Conservation (phyloP, 1,284 basidiomycete genomes). For the Fomes fomentarius region DNA sequence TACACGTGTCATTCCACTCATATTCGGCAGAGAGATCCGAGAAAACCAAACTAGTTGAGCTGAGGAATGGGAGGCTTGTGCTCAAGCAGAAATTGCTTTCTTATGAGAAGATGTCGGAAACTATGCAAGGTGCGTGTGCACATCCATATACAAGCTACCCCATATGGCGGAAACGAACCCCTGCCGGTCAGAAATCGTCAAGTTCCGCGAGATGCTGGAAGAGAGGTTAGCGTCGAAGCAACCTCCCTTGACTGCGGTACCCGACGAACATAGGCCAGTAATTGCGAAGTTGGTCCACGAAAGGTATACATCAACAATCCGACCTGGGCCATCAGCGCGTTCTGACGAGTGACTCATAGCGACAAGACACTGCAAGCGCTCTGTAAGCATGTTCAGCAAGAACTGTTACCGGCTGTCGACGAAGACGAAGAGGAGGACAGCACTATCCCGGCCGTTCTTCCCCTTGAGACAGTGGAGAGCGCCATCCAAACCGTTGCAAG, state of each 20-base stretch:
- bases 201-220: constrained; percentile 71
- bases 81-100: constrained; percentile 80
- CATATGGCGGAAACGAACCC: constrained; percentile 2
- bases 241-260: constrained; percentile 55
- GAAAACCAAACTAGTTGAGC: constrained; percentile 53
- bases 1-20: constrained; percentile 15
- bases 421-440: constrained; percentile 50
- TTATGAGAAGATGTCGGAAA: constrained; percentile 79
- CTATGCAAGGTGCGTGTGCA: constrained; percentile 69
- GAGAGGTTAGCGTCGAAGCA: constrained; percentile 47
- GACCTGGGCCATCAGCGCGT: neutral
- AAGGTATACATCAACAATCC: constrained; percentile 51
- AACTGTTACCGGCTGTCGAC: constrained; percentile 59
- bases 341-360: constrained; percentile 39
- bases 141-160: neutral
- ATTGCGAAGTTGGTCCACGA: constrained; percentile 83
- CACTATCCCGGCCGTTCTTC: constrained; percentile 39
- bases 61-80: constrained; percentile 76
- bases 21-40: constrained; percentile 35
- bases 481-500: constrained; percentile 62
- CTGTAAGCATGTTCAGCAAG: constrained; percentile 65
- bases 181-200: constrained; percentile 64
- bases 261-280: constrained; percentile 70
- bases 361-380: constrained; percentile 68
- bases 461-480: constrained; percentile 56